Evolutionary conservation across 1,139 yeast genomes (phyloP).

Genomic region (Debaryomyces fabryi): DNA sequence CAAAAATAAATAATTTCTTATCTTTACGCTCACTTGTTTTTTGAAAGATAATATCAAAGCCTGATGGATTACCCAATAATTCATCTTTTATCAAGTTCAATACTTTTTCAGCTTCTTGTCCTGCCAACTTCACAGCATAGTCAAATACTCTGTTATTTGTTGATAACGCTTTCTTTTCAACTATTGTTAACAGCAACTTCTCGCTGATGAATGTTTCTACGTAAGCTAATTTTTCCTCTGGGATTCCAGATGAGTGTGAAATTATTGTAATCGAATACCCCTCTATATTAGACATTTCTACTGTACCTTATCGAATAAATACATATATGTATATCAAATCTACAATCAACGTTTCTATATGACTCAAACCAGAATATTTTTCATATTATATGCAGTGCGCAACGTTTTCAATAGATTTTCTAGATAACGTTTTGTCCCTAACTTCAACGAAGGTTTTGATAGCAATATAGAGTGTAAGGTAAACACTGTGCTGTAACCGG

Average conservation of each 20-base stretch:
- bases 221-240: not conserved
- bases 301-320: not conserved
- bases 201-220: slow-evolving; percentile 14
- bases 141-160: slow-evolving; percentile 17
- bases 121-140: slow-evolving; percentile 14
- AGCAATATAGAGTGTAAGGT: not conserved
- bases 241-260: slow-evolving; percentile 16
- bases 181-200: slow-evolving; percentile 10
- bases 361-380: slow-evolving; percentile 3
- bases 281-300: not conserved
- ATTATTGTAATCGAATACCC: slow-evolving; percentile 23
- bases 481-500: too few species aligned
- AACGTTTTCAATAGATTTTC: not conserved
- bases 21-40: slow-evolving; percentile 34
- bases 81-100: slow-evolving; percentile 11
- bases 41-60: slow-evolving; percentile 42
- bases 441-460: not conserved
- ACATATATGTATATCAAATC: not conserved
- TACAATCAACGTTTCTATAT: not conserved
- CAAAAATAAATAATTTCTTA: slow-evolving; percentile 80
- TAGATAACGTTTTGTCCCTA: not conserved
- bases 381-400: slow-evolving; percentile 1
- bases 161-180: slow-evolving; percentile 11
- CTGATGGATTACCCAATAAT: slow-evolving; percentile 2
- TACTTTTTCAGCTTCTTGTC: slow-evolving; percentile 11